A percentile compares a stretch with the other conserved stretches of the same genome.
Evolutionary conservation across 164 flowering plant species (phyloP).

Genomic region (Aristolochia contorta): DNA sequence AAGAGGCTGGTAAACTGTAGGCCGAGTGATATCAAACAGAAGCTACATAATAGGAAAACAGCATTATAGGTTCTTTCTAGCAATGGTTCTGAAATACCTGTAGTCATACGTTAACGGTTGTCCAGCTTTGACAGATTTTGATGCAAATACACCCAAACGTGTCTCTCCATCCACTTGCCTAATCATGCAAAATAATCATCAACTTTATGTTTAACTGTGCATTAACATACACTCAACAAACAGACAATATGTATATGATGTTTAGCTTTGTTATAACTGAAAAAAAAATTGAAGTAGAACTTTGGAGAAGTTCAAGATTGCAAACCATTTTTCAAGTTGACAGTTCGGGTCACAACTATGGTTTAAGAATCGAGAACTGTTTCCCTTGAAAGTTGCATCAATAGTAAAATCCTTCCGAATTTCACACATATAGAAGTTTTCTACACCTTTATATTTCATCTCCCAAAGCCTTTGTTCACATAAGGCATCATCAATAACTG

Average conservation of each 20-base stretch:
- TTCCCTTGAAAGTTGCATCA: slow-evolving; percentile 95
- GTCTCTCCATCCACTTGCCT: slow-evolving; percentile 96
- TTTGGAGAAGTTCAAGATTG: slow-evolving; percentile 5
- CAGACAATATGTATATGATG: background rate
- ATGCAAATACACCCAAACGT: slow-evolving; percentile 90
- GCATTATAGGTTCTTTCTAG: background rate
- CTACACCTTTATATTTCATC: slow-evolving; percentile 58
- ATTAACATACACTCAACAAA: background rate
- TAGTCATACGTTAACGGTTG: slow-evolving; percentile 89
- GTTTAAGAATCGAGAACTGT: slow-evolving; percentile 70
- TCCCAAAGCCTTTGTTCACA: slow-evolving; percentile 95
- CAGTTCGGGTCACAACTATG: slow-evolving; percentile 96
- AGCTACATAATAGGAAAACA: too few species aligned
- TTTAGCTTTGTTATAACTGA: background rate
- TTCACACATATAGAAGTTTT: slow-evolving; percentile 93
- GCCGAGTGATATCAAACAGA: too few species aligned
- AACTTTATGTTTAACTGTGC: too few species aligned
- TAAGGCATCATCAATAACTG: slow-evolving; percentile 83
- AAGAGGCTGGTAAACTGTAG: too few species aligned
- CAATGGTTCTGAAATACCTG: slow-evolving; percentile 31
- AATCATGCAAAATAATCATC: background rate
- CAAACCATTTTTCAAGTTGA: slow-evolving; percentile 80
- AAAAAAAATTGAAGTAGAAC: background rate
- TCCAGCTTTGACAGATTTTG: slow-evolving; percentile 53
- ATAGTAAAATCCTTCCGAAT: slow-evolving; percentile 79